Conservation (phyloP, 2,329 filamentous ascomycete genomes). For the Epichloe scottii region DNA sequence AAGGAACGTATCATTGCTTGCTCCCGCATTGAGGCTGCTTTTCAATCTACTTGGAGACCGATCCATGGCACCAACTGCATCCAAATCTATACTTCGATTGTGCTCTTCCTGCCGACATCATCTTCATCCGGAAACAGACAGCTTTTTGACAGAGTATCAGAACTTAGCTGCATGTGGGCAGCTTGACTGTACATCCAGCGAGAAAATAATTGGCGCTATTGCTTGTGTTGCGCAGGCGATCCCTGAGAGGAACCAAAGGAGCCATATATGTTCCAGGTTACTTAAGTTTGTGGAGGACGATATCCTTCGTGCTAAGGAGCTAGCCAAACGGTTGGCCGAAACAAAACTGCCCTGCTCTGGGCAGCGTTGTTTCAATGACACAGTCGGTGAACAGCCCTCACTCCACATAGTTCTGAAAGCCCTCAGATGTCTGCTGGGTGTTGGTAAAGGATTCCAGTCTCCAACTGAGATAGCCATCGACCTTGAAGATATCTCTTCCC, state of each 20-base stretch:
- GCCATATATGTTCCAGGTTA: constrained; percentile 42
- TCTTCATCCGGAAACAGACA: constrained; percentile 52
- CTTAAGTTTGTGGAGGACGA: constrained; percentile 51
- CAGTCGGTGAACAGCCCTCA: constrained; percentile 28
- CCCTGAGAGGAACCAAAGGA: constrained; percentile 40
- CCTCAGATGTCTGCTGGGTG: constrained; percentile 54
- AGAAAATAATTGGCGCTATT: constrained; percentile 62
- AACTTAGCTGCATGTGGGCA: constrained; percentile 40
- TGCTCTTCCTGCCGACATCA: constrained; percentile 63
- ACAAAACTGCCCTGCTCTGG: constrained; percentile 13
- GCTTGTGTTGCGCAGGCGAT: constrained; percentile 65
- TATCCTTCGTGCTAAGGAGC: constrained; percentile 16
- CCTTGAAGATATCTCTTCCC: constrained; percentile 38
- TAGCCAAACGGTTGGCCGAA: constrained; percentile 8
- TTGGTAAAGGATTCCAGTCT: constrained; percentile 61
- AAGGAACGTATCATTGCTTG: constrained; percentile 52
- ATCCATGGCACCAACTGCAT: constrained; percentile 52
- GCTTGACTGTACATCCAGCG: constrained; percentile 57
- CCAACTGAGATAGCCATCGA: constrained; percentile 56
- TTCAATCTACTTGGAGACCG: constrained; percentile 56
- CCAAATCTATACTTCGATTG: constrained; percentile 60
- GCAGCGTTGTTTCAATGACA: constrained; percentile 15
- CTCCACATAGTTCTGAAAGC: constrained; percentile 40
- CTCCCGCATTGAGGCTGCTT: constrained; percentile 59
- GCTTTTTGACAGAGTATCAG: constrained; percentile 61